phyloP scores from a whole-genome alignment of 2,329 filamentous ascomycete species.

The Clathrospora elynae region DNA sequence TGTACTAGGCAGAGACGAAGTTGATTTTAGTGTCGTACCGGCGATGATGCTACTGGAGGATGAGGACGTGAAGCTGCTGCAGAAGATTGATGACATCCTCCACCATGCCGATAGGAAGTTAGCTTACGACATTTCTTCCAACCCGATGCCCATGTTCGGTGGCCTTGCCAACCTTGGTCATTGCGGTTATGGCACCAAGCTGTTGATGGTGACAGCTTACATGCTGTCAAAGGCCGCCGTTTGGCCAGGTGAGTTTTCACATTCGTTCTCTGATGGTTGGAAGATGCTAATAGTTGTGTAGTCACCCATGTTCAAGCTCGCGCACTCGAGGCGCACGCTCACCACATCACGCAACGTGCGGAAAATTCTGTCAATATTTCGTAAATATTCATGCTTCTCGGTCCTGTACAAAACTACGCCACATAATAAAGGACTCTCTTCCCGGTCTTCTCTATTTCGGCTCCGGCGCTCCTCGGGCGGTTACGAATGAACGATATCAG shows the following conservation, averaged over 20 bases:
- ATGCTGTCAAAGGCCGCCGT: conserved; percentile 88
- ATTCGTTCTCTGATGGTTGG: neutral
- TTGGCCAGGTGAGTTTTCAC: conserved; percentile 77
- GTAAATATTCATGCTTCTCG: conserved; percentile 30
- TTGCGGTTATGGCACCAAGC: conserved; percentile 81
- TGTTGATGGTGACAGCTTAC: conserved; percentile 81
- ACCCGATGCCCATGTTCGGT: conserved; percentile 57
- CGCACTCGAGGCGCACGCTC: conserved; percentile 67
- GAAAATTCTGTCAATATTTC: conserved; percentile 51
- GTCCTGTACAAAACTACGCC: conserved; percentile 26
- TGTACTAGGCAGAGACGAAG: conserved; percentile 79
- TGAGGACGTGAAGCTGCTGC: conserved; percentile 83
- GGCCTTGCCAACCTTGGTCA: conserved; percentile 61
- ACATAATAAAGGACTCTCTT: conserved; percentile 1
- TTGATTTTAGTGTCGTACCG: conserved; percentile 79
- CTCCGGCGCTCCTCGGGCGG: neutral
- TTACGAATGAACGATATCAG: no score
- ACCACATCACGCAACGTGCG: conserved; percentile 66
- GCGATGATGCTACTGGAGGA: conserved; percentile 90
- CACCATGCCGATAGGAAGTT: conserved; percentile 79
- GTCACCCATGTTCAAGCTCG: conserved; percentile 72
- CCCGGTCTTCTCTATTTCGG: neutral
- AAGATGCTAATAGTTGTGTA: conserved; percentile 44
- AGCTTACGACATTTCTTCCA: conserved; percentile 58
- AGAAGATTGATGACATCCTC: conserved; percentile 81